Base-by-base conservation (phyloP, 805 yeast genomes). In the Candida bentonensis region DNA sequence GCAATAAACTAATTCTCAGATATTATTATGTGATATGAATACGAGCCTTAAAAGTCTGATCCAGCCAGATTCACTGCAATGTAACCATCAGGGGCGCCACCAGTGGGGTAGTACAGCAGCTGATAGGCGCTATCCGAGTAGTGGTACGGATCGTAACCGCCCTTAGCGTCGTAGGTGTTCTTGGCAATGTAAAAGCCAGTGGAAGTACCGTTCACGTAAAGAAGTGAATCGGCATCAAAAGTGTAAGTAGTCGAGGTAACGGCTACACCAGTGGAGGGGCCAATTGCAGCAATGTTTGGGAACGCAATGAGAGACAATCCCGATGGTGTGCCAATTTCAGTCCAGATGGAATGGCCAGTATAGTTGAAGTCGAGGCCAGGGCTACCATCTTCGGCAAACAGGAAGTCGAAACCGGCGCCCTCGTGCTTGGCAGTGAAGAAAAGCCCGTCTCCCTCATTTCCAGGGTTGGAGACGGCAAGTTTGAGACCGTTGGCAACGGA, bases 121-220 rank as follows among this genome's bases (percentile, higher is more conserved):
- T 21, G 23, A 13, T 21, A 34, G 13, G 21, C 23, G 13, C 13
- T 34, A 13, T 7, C 21, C 7, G 23, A 34, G 40, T 21, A 34
- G 40, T 21, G 21, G 23, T 20, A 34, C 7, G 40, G 22, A 47
- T 4, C 41, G 47, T 17, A 13, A n/a, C n/a, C n/a, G n/a, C n/a
- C n/a, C n/a, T n/a, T n/a, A n/a, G n/a, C n/a, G n/a, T 17, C 7
- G 5, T 23, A 22, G 15, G 33, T 34, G 2, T 22, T 39, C 26
- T 27, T 33, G 15, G 21, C 39, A 3, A 42, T 39, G 17, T 13
- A 22, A 2, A n/a, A 25, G 22, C 39, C 22, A 21, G 21, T 15
- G 3, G 15, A 3, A 26, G 23, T 22, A 4, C 15, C 42, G 4
- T 17, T 23, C 22, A 21, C 9, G 21, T 40, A 40, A 17, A 40